Evolutionary conservation across 257 asterid genomes (phyloP), one percentile per base, ranked within the genome.

Genomic region (Craterostigma plantagineum): DNA sequence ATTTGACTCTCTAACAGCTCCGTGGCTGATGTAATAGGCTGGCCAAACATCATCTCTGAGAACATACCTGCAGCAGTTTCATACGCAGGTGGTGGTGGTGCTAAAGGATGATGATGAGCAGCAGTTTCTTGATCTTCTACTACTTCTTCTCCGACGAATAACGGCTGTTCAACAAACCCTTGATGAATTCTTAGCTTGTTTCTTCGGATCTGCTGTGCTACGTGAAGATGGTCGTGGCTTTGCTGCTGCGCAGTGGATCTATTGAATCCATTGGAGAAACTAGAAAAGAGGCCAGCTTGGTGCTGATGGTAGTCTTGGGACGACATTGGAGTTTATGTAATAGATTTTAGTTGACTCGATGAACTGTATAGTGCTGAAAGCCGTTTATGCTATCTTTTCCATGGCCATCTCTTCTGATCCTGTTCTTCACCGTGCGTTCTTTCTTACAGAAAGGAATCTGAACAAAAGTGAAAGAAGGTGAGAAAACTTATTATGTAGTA

Each of bases 201-300:
- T 30, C 94, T 65, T 10, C 92, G 92, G 81, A 83, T 77, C 86
- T 90, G 94, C 40, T 79, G 93, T 4, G 83, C 75, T 61, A 73
- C 60, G 42, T 82, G 84, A 0, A 72, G 90, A 3, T 67, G 81
- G 10, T 67, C 30, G 30, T 23, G 30, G 30, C 6, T 23, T 23
- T 23, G 30, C 30, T 23, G 80, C 13, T 79, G 69, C n/a, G 61
- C 71, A 16, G 62, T 84, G 4, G 79, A 63, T 79, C 92, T 76
- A 64, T 79, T 92, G 86, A 87, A 87, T 35, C 81, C 92, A 70
- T 23, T 23, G 30, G 30, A 23, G 30, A 79, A 76, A 54, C 86
- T 70, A 81, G 80, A 83, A 57, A 68, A 77, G 56, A 75, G 55
- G 10, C 81, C 76, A 50, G 74, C 93, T 13, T 84, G 93, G 56